phyloP scores from a whole-genome alignment of 2,329 filamentous ascomycete genomes.

The Colletotrichum spinosum region DNA sequence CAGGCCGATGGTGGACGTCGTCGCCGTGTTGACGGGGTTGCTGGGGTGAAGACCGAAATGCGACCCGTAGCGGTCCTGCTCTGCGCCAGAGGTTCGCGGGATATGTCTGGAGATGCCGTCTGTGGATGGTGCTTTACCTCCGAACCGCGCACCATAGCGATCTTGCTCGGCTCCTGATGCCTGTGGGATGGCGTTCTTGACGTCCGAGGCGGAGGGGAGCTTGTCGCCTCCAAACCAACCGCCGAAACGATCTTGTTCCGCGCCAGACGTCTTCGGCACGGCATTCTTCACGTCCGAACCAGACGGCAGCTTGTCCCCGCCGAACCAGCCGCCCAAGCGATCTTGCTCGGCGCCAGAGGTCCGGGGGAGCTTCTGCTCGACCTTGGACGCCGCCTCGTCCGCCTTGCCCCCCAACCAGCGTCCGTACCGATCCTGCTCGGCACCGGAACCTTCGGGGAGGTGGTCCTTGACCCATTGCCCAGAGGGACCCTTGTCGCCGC shows the following conservation, averaged over 20 bases:
- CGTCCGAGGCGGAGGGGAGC: constrained; percentile 39
- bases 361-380: constrained; percentile 25
- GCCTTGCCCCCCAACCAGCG: constrained; percentile 25
- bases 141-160: constrained; percentile 30
- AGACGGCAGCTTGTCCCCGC: constrained; percentile 37
- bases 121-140: constrained; percentile 22
- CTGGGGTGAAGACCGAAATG: constrained; percentile 38
- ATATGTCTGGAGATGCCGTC: constrained; percentile 24
- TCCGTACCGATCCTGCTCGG: constrained; percentile 40
- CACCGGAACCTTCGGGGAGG: constrained; percentile 31
- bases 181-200: constrained; percentile 19
- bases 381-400: constrained; percentile 21
- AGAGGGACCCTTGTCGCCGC: constrained; percentile 30
- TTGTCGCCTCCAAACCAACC: constrained; percentile 35
- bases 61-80: constrained; percentile 40
- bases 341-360: constrained; percentile 39
- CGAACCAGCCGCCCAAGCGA: constrained; percentile 38
- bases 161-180: constrained; percentile 35
- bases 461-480: constrained; percentile 22
- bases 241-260: constrained; percentile 39
- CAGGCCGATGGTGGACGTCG: constrained; percentile 55
- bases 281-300: constrained; percentile 36
- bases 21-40: constrained; percentile 36
- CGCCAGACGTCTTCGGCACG: constrained; percentile 31
- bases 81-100: constrained; percentile 29